Conservation (phyloP, 352 stramenopile species). For the Globisporangium spinosum region DNA sequence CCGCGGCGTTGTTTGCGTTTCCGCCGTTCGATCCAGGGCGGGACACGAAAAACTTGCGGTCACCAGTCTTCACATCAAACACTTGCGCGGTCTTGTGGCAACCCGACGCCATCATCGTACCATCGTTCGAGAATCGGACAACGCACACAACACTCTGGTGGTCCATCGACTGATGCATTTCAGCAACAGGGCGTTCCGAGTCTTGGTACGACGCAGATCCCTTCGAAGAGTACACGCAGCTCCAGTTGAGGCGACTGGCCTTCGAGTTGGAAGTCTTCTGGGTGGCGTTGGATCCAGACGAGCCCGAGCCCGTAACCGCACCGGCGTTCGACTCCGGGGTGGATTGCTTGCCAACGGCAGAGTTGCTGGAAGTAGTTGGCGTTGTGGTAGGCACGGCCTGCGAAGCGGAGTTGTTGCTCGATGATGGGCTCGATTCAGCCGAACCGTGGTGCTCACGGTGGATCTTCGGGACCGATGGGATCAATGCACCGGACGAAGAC, state of each 20-base stretch:
- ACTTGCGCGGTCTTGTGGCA: slow-evolving; percentile 87
- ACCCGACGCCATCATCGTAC: slow-evolving; percentile 81
- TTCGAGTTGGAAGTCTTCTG: slow-evolving; percentile 80
- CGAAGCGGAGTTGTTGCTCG: slow-evolving; percentile 27
- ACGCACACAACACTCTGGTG: slow-evolving; percentile 88
- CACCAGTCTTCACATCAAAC: slow-evolving; percentile 82
- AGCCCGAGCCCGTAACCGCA: slow-evolving; percentile 30
- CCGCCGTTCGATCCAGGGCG: slow-evolving; percentile 48
- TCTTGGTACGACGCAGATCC: slow-evolving; percentile 67
- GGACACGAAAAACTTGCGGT: slow-evolving; percentile 80
- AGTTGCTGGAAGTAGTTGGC: slow-evolving; percentile 23
- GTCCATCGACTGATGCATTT: slow-evolving; percentile 88
- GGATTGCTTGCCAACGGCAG: slow-evolving; percentile 22
- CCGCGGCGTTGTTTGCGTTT: slow-evolving; percentile 27
- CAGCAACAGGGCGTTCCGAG: slow-evolving; percentile 70
- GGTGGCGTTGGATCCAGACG: slow-evolving; percentile 40
- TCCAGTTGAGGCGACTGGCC: slow-evolving; percentile 83
- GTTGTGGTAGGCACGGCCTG: slow-evolving; percentile 28
- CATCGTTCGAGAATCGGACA: slow-evolving; percentile 80
- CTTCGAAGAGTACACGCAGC: slow-evolving; percentile 76
- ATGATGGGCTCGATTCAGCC: slow-evolving; percentile 53
- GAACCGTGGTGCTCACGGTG: slow-evolving; percentile 51
- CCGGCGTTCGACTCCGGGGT: slow-evolving; percentile 16
- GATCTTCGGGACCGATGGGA: slow-evolving; percentile 54
- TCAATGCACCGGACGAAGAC: slow-evolving; percentile 23